Base-by-base conservation (phyloP, 73 alveolate species). In the Breviolum minutum region DNA sequence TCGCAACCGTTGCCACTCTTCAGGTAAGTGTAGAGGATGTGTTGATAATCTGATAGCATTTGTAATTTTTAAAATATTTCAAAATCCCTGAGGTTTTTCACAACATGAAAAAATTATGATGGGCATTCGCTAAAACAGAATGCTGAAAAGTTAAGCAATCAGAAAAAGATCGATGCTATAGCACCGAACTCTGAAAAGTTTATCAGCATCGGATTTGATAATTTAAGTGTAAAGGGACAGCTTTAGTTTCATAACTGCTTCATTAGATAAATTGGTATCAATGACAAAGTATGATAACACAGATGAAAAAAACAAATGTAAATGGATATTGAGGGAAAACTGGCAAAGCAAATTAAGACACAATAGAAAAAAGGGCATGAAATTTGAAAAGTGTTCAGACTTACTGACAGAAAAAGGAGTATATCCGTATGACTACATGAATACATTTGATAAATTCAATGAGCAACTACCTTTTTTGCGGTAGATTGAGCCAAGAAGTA, bases 1-100 rank as follows among this genome's bases (percentile, higher is more conserved):
- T n/a, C n/a, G n/a, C n/a, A n/a, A n/a, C n/a, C n/a, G 54, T 22
- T 82, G 91, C 91, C 91, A 82, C 71, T 82, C 54, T 82, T 48
- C 94, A n/a, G 94, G 94, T 0, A 60, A 62, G n/a, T 84, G 24
- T 62, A 84, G 94, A n/a, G 94, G 89, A 4, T 80, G 89, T 40
- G 89, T 68, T n/a, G n/a, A n/a, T n/a, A n/a, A n/a, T n/a, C n/a
- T 9, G 69, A 40, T 80, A 29, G 68, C 64, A 40, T 32, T 29
- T 80, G 89, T 40, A 80, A 80, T n/a, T n/a, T 80, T 32, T 80
- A 8, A 80, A 29, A 16, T 32, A 40, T 40, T 32, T 32, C 69
- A 32, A 84, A 84, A 60, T 84, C 0, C 94, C 94, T 7, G 94
- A 61, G 13, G 19, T 84, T 24, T 16, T 84, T 61, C 94, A 84